Base-by-base conservation (phyloP, 352 stramenopile genomes). In the Pythium phragmitis region DNA sequence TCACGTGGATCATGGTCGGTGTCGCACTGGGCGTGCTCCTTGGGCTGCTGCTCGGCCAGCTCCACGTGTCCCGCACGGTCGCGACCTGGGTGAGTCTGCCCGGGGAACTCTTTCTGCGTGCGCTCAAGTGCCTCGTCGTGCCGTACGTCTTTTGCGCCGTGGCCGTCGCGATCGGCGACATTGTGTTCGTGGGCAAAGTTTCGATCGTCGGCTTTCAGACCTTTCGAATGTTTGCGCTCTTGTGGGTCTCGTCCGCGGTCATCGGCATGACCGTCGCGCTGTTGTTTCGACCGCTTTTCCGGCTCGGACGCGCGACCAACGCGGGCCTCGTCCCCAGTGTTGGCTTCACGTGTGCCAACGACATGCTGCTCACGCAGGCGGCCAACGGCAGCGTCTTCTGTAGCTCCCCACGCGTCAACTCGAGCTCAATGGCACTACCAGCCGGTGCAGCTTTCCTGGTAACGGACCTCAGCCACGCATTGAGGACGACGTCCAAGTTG, bases 111-210 rank as follows among this genome's bases (percentile, higher is more conserved):
- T 94, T 93, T 62, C 62, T 92, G 9, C 77, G 86, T 28, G 86
- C 82, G 7, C 69, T 93, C 37, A 92, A 88, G 65, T 79, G 80
- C 30, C 68, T 94, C 6, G 83, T 92, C n/a, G 62, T 94, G 13
- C 86, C 86, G 19, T 88, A 92, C 57, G 82, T 92, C 2, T 94
- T 94, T 70, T 92, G 80, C 55, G 82, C 81, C 0, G 83, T 94
- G 14, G 80, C 84, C 0, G 81, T 94, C 9, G 82, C 82, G 23
- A 82, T 92, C 13, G 81, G 79, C 0, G 86, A 92, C 62, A 87
- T 91, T 36, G 74, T 94, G 37, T 86, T 83, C 41, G 77, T 91
- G 3, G 83, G 83, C 41, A 91, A 91, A 64, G 75, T 88, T 0
- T 89, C 79, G 3, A 69, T 89, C 19, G 70, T 94, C 16, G 82